These are phyloP conservation scores for Mangifera indica DNA, from an alignment of 345 rosid species.

Conservation along the genomic window DNA sequence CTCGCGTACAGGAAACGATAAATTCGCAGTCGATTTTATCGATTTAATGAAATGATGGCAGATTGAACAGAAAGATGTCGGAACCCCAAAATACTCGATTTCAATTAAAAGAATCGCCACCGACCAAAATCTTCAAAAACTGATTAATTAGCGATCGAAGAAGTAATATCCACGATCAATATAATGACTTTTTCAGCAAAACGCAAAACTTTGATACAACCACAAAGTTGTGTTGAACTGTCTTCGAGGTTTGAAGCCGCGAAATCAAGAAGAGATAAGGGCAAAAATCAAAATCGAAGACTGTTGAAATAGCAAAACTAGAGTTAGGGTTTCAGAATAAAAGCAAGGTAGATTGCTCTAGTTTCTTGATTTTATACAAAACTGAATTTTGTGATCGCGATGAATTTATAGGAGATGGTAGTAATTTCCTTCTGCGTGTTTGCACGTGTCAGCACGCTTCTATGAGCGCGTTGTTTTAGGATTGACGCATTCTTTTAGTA, in stretches of 20 bases:
- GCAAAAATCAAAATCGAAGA: background rate
- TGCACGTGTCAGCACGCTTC: no score
- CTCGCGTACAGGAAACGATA: background rate
- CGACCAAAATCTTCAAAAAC: constrained; percentile 8
- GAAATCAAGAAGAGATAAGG: constrained; percentile 2
- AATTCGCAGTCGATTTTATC: constrained; percentile 1
- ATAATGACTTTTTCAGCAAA: background rate
- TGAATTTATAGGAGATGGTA: no score
- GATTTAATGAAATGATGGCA: background rate
- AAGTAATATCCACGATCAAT: constrained; percentile 12
- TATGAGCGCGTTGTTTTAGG: no score
- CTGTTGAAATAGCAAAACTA: no score
- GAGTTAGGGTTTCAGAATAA: no score
- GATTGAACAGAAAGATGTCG: background rate
- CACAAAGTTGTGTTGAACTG: background rate
- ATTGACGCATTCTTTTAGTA: no score
- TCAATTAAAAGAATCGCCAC: background rate
- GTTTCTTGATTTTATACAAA: no score
- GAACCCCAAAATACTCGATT: background rate
- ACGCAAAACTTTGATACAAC: background rate
- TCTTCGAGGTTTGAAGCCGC: background rate
- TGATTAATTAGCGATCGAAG: constrained; percentile 1
- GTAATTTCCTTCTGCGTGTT: no score
- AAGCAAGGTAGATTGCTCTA: no score
- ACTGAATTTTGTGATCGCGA: no score